phyloP scores from a whole-genome alignment of 148 eudicot genomes.

The Spergularia bocconei region DNA sequence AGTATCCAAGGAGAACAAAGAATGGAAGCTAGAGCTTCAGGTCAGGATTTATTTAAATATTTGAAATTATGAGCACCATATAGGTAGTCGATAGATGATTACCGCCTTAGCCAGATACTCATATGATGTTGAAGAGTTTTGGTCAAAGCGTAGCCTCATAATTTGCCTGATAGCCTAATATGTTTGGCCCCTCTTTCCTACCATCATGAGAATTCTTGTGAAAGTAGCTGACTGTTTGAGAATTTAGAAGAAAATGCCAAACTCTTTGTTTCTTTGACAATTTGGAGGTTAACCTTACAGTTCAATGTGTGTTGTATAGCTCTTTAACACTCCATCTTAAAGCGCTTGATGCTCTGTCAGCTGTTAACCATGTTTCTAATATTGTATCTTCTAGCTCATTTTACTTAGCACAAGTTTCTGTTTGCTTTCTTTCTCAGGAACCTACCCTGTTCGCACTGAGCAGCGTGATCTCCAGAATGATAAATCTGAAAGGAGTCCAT shows the following conservation, averaged over 20 bases:
- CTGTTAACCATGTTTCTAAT: background rate
- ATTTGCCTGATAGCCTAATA: no score
- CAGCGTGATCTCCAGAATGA: conserved; percentile 32
- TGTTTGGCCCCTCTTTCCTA: no score
- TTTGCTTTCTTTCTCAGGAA: conserved; percentile 32
- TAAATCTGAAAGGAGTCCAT: conserved; percentile 31
- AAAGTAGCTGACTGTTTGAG: no score
- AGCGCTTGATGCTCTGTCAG: background rate
- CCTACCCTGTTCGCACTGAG: conserved; percentile 31
- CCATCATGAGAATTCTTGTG: no score
- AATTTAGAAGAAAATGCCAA: no score
- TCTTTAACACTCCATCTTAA: background rate
- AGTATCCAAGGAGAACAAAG: conserved; percentile 26
- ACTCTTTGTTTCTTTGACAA: no score
- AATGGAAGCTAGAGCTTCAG: conserved; percentile 33
- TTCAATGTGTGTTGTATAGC: no score
- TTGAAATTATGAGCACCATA: background rate
- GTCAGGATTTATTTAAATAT: conserved; percentile 24
- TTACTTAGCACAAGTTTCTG: conserved; percentile 10
- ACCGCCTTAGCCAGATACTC: no score
- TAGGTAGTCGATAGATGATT: no score
- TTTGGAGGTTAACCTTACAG: no score
- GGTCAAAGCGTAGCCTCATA: background rate
- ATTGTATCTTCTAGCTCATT: background rate
- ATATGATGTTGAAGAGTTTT: background rate